These are phyloP conservation scores for Salix purpurea DNA, from an alignment of 345 rosid species.

Conservation along the genomic window DNA sequence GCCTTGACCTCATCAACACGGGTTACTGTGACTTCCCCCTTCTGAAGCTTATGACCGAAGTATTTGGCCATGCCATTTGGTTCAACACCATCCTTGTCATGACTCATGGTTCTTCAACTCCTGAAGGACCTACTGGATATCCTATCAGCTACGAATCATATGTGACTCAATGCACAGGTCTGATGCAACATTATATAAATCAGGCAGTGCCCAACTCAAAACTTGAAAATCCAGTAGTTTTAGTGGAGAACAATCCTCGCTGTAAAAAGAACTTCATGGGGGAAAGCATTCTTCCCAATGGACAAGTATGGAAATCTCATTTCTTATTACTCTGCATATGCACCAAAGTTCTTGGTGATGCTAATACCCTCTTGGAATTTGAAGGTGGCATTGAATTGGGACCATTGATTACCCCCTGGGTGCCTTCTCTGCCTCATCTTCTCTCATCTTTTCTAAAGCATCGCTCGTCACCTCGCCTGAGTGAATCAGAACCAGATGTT, in stretches of 20 bases:
- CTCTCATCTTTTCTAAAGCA: constrained; percentile 69
- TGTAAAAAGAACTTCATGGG: constrained; percentile 68
- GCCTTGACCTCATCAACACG: constrained; percentile 61
- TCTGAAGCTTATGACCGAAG: constrained; percentile 70
- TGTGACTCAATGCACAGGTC: constrained; percentile 57
- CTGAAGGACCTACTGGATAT: constrained; percentile 70
- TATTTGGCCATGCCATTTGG: constrained; percentile 77
- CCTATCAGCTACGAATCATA: constrained; percentile 65
- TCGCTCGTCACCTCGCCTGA: constrained; percentile 38
- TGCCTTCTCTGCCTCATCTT: constrained; percentile 88
- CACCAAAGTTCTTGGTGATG: constrained; percentile 77
- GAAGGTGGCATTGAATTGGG: constrained; percentile 62
- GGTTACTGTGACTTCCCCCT: constrained; percentile 67
- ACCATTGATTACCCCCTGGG: constrained; percentile 40
- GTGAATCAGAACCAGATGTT: constrained; percentile 50
- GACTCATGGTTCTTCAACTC: constrained; percentile 71
- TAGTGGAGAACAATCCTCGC: constrained; percentile 77
- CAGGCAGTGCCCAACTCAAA: constrained; percentile 65
- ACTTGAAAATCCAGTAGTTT: constrained; percentile 67
- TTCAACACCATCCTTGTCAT: constrained; percentile 80
- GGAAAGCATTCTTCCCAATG: constrained; percentile 74
- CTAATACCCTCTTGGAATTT: constrained; percentile 54
- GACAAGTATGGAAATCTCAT: constrained; percentile 75
- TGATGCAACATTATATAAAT: constrained; percentile 70
- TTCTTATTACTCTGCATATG: constrained; percentile 62